Conservation (phyloP, 148 eudicot species). For the Hydrangea macrophylla region DNA sequence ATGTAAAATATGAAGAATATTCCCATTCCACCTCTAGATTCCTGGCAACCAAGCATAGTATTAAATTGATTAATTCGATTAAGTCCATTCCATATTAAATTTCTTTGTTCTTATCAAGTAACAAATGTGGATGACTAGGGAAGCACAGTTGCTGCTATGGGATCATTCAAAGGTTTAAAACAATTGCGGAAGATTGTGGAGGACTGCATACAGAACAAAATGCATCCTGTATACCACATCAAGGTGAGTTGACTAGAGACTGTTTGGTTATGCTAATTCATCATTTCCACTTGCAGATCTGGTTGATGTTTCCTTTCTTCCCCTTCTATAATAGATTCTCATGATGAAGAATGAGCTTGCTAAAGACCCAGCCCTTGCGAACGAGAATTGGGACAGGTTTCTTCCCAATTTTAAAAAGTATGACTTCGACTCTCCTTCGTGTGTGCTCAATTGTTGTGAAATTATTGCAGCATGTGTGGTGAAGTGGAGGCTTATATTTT, state of each 20-base stretch:
- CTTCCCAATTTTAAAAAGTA: slow-evolving; percentile 77
- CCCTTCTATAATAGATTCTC: slow-evolving; percentile 37
- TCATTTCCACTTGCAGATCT: no score
- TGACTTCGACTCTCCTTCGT: slow-evolving; percentile 6
- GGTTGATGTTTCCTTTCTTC: neutral
- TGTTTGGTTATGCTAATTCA: no score
- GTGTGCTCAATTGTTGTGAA: neutral
- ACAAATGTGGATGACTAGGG: slow-evolving; percentile 59
- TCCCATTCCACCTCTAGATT: no score
- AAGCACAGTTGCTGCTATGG: slow-evolving; percentile 81
- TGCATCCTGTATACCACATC: slow-evolving; percentile 66
- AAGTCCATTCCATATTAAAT: no score
- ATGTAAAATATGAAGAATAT: no score
- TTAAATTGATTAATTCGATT: no score
- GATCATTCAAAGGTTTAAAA: slow-evolving; percentile 75
- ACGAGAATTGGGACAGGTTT: slow-evolving; percentile 81
- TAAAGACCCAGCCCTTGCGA: slow-evolving; percentile 62
- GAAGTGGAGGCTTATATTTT: neutral
- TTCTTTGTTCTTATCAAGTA: neutral
- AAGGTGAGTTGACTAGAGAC: slow-evolving; percentile 31
- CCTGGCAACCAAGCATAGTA: no score
- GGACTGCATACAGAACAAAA: slow-evolving; percentile 67
- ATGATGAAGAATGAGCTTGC: slow-evolving; percentile 75
- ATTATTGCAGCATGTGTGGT: neutral
- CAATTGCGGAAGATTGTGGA: slow-evolving; percentile 70